Evolutionary conservation across 2,329 filamentous ascomycete species (phyloP).

Genomic region (Penicillium expansum): DNA sequence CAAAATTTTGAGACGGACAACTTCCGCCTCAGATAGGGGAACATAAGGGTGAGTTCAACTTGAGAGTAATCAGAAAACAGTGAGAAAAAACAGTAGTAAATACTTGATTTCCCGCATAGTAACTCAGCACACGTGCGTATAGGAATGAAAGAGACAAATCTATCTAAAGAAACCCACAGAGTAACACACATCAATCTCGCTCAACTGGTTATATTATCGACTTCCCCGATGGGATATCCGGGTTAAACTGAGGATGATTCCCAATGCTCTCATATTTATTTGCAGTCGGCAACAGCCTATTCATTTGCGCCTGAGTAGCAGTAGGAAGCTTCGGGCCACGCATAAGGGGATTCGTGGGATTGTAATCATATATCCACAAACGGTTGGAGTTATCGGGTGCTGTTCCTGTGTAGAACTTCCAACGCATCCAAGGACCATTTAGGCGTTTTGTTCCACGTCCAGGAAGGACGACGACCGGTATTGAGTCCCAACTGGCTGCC

Average conservation of each 20-base stretch:
- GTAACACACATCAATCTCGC: too few species aligned
- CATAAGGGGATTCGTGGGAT: neutral
- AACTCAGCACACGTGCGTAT: neutral
- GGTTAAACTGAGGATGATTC: neutral
- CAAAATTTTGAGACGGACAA: neutral
- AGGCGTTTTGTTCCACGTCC: neutral
- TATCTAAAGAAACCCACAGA: too few species aligned
- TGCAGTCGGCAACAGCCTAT: neutral
- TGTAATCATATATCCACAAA: neutral
- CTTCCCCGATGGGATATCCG: neutral
- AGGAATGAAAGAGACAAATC: neutral
- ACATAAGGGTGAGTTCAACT: neutral
- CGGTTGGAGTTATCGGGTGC: neutral
- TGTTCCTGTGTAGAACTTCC: neutral
- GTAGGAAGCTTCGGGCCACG: neutral
- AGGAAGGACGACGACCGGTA: neutral
- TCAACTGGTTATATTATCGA: neutral
- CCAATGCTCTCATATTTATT: neutral
- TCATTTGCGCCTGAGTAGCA: neutral
- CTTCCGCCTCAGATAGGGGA: neutral
- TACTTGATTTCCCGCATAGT: neutral
- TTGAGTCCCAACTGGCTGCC: neutral
- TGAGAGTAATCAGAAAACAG: neutral
- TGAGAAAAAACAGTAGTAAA: neutral
- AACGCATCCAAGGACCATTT: neutral